Evolutionary conservation across 352 stramenopile species (phyloP).

Genomic region (Globisporangium carolinianum): DNA sequence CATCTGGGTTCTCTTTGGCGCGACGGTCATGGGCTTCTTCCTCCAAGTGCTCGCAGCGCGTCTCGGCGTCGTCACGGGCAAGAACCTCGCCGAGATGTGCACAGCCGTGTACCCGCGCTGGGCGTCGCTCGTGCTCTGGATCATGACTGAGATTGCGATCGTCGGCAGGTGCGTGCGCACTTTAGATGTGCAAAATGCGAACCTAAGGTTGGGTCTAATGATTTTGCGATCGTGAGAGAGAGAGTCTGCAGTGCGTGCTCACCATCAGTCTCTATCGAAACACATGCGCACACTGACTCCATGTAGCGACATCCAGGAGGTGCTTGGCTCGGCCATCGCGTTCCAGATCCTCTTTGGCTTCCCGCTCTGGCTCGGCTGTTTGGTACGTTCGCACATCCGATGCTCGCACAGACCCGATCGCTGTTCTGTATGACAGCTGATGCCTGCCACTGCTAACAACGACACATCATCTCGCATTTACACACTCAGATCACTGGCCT

Average conservation of each 20-base stretch:
- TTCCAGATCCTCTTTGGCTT: slow-evolving; percentile 89
- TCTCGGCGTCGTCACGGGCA: slow-evolving; percentile 88
- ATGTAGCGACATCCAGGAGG: slow-evolving; percentile 87
- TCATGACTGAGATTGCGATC: slow-evolving; percentile 93
- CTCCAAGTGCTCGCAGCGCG: slow-evolving; percentile 91
- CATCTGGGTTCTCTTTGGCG: slow-evolving; percentile 89
- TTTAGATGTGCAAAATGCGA: background rate
- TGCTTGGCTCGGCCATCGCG: slow-evolving; percentile 88
- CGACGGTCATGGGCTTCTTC: slow-evolving; percentile 90
- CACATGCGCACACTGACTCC: too few species aligned
- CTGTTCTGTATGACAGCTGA: background rate
- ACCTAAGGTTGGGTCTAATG: too few species aligned
- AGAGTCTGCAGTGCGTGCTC: too few species aligned
- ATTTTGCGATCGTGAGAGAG: too few species aligned
- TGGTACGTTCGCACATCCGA: slow-evolving; percentile 22
- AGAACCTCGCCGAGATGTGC: slow-evolving; percentile 89
- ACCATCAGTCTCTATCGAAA: too few species aligned
- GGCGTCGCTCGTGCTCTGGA: slow-evolving; percentile 74
- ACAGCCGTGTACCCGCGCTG: slow-evolving; percentile 69
- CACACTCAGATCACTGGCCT: slow-evolving; percentile 55
- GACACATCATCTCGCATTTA: background rate
- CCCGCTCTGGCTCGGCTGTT: slow-evolving; percentile 85
- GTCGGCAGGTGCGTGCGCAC: slow-evolving; percentile 24
- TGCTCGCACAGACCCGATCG: background rate
- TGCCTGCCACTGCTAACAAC: background rate